These are phyloP conservation scores for Emmonsia crescens DNA, from an alignment of 2,329 filamentous ascomycete species.

Conservation along the genomic window DNA sequence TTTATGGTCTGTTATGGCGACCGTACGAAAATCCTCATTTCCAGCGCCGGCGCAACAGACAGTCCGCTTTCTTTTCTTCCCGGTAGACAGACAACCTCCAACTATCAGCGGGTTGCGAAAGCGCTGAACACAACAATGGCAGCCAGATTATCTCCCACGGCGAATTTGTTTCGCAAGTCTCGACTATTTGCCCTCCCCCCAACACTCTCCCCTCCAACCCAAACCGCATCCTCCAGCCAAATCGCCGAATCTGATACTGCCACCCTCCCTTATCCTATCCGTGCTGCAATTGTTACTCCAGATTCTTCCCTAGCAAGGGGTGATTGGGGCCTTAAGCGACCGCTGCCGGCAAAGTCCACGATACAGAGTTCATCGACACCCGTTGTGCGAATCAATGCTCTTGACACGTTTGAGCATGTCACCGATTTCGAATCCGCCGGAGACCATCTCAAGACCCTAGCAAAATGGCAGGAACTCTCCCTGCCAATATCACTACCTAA, in stretches of 20 bases:
- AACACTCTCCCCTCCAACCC: constrained; percentile 54
- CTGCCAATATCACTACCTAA: constrained; percentile 53
- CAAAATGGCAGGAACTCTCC: constrained; percentile 77
- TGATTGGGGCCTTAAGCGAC: constrained; percentile 87
- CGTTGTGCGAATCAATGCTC: constrained; percentile 60
- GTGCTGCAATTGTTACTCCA: constrained; percentile 72
- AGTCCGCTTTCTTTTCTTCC: background rate
- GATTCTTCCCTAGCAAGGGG: constrained; percentile 60
- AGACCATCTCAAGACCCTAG: constrained; percentile 67
- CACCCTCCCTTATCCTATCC: constrained; percentile 68
- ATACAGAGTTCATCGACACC: constrained; percentile 58
- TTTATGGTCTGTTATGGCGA: background rate
- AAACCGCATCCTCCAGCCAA: constrained; percentile 38
- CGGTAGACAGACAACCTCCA: background rate
- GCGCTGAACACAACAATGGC: constrained; percentile 15
- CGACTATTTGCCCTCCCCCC: constrained; percentile 81
- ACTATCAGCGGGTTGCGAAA: background rate
- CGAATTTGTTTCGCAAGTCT: constrained; percentile 68
- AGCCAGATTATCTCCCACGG: constrained; percentile 46
- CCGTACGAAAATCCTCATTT: constrained; percentile 6
- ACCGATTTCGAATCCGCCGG: constrained; percentile 79
- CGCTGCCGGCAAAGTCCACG: constrained; percentile 66
- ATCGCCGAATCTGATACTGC: constrained; percentile 53
- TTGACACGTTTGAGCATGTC: constrained; percentile 78
- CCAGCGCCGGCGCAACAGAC: no score